phyloP scores from a whole-genome alignment of 1,284 basidiomycete genomes.

The Rhodotorula sp. region DNA sequence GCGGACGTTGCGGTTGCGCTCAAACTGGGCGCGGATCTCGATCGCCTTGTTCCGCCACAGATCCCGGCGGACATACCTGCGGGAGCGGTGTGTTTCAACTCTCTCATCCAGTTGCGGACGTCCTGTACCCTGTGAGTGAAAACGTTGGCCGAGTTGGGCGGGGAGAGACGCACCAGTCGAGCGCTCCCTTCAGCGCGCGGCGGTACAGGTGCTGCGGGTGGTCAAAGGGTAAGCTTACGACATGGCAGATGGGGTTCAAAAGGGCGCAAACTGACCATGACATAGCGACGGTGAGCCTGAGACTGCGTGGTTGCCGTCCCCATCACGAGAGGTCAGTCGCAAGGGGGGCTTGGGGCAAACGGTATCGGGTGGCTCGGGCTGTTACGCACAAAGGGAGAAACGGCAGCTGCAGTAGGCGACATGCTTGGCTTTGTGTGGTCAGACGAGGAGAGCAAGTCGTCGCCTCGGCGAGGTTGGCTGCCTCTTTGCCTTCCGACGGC shows the following conservation, averaged over 20 bases:
- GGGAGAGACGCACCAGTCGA: slow-evolving; percentile 42
- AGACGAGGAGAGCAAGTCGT: background rate
- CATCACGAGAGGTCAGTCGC: background rate
- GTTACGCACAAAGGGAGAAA: slow-evolving; percentile 34
- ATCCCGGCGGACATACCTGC: slow-evolving; percentile 45
- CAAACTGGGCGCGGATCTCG: slow-evolving; percentile 47
- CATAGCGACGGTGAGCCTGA: slow-evolving; percentile 45
- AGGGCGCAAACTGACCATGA: slow-evolving; percentile 38
- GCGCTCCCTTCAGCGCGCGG: slow-evolving; percentile 45
- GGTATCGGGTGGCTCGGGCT: background rate
- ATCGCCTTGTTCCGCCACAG: slow-evolving; percentile 46
- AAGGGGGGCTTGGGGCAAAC: background rate
- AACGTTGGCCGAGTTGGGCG: too few species aligned
- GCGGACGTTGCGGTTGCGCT: slow-evolving; percentile 46
- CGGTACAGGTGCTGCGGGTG: slow-evolving; percentile 45
- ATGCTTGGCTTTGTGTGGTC: background rate
- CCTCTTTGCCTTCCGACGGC: too few species aligned
- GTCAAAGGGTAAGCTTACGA: slow-evolving; percentile 6
- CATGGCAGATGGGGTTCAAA: background rate
- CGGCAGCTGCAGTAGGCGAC: slow-evolving; percentile 27
- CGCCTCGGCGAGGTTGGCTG: too few species aligned
- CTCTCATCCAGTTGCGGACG: too few species aligned
- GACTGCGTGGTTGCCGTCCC: slow-evolving; percentile 25
- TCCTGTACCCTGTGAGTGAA: too few species aligned
- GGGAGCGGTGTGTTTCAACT: too few species aligned